These are phyloP conservation scores for Zygoascus bituminiphila DNA, from an alignment of 805 yeast genomes.

Conservation along the genomic window DNA sequence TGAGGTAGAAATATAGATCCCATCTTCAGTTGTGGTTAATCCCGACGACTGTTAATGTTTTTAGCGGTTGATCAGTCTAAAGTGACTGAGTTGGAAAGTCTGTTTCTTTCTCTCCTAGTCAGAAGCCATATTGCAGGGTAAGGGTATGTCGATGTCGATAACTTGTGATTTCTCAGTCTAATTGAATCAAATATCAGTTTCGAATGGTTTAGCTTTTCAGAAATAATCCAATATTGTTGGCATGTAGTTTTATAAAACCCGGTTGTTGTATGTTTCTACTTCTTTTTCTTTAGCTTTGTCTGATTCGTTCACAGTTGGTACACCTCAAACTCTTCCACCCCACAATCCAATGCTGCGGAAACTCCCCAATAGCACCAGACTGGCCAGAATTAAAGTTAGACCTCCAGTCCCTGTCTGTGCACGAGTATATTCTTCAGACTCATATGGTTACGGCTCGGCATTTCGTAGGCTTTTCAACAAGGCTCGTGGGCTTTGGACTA, in stretches of 20 bases:
- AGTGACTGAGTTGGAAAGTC: background rate
- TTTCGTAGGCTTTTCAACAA: background rate
- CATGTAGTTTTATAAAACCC: too few species aligned
- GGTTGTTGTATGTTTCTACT: too few species aligned
- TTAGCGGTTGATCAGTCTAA: too few species aligned
- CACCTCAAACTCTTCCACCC: background rate
- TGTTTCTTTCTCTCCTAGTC: slow-evolving; percentile 93
- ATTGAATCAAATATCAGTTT: too few species aligned
- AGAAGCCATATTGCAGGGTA: slow-evolving; percentile 74
- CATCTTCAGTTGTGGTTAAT: too few species aligned
- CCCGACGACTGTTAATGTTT: too few species aligned
- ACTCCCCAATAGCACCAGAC: background rate
- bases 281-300: too few species aligned
- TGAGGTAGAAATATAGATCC: slow-evolving; percentile 80
- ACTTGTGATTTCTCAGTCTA: too few species aligned
- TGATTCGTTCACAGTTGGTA: too few species aligned
- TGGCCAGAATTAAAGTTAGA: background rate
- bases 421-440: background rate
- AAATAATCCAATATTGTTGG: too few species aligned
- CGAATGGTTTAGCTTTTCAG: too few species aligned
- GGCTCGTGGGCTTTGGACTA: background rate
- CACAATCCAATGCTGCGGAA: background rate
- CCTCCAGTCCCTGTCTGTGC: background rate
- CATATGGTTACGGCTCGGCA: background rate
- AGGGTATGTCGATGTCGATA: too few species aligned